phyloP scores from a whole-genome alignment of 1,284 basidiomycete species.

The Paramarasmius palmivorus region DNA sequence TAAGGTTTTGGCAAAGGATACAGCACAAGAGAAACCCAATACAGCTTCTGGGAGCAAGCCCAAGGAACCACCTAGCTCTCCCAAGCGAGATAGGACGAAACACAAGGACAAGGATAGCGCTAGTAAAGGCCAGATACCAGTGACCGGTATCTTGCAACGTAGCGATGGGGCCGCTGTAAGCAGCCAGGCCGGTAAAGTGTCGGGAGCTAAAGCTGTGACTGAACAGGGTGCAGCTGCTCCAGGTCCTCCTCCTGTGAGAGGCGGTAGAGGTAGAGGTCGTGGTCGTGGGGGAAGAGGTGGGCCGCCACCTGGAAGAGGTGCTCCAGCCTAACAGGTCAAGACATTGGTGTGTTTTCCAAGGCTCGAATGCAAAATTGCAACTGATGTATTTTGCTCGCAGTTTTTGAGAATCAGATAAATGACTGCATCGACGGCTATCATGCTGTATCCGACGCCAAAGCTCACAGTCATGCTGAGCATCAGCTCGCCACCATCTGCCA shows the following conservation, averaged over 20 bases:
- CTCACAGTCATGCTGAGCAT: not conserved
- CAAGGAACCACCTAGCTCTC: constrained; percentile 8
- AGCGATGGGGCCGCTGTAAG: constrained; percentile 23
- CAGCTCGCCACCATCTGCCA: not conserved
- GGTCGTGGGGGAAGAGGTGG: constrained; percentile 28
- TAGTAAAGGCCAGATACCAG: constrained; percentile 14
- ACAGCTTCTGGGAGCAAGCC: constrained; percentile 13
- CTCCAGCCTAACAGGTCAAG: too few relatives aligned
- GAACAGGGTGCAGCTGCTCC: constrained; percentile 9
- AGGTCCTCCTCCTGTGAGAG: constrained; percentile 23
- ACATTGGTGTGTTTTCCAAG: too few relatives aligned
- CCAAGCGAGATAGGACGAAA: constrained; percentile 14
- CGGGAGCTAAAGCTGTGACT: constrained; percentile 1
- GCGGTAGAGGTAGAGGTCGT: constrained; percentile 27
- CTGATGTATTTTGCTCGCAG: too few relatives aligned
- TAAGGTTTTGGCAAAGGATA: constrained; percentile 6
- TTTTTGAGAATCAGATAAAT: too few relatives aligned
- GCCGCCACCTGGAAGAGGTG: constrained; percentile 12
- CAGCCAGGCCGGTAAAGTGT: not conserved
- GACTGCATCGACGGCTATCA: too few relatives aligned
- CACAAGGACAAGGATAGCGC: constrained; percentile 15
- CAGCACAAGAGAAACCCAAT: constrained; percentile 19
- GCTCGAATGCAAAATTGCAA: too few relatives aligned
- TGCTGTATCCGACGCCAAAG: too few relatives aligned
- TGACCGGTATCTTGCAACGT: constrained; percentile 37